Base-by-base conservation (phyloP, 2,329 filamentous ascomycete genomes). In the Arthrobotrys musiformis region DNA sequence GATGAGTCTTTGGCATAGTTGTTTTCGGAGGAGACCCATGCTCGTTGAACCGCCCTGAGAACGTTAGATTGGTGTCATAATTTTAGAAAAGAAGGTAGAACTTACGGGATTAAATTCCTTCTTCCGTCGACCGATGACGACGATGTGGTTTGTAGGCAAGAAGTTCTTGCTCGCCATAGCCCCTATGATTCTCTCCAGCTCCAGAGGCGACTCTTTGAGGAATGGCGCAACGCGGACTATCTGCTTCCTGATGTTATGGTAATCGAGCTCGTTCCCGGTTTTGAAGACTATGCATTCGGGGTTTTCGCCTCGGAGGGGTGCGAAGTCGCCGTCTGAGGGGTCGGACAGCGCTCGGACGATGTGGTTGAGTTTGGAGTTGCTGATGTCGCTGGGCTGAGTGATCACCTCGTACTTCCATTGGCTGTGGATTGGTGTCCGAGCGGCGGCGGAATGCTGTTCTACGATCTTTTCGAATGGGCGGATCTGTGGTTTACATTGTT, bases 71-170 rank as follows among this genome's bases (percentile, higher is more conserved):
- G 44, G 19, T 15, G 50, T 8, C 8, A n/a, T n/a, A n/a, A n/a
- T n/a, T n/a, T n/a, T 9, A 5, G 17, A n/a, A 56, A 28, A 26
- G 8, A 40, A 44, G 13, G 0, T n/a, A 8, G 2, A n/a, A 63
- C 64, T 70, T 64, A 76, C 72, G 46, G 72, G 58, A 19, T 76
- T 76, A 15, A 66, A 70, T 22, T 76, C 60, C 15, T 33, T 46
- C 40, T 70, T 70, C 26, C 72, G 35, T 30, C 50, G 68, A 5
- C 58, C 58, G 0, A 76, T 30, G 1, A 61, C 28, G 0, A 66
- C 28, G n/a, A 76, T 54, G 9, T 22, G 64, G 17, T 76, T 60
- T 1, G n/a, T 35, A 9, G 33, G 22, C 7, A 76, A 4, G 0
- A 24, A 30, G 2, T 28, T 19, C 19, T 40, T 62, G 19, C 11